A percentile compares a stretch with the other conserved stretches of the same genome.
phyloP scores from a whole-genome alignment of 257 asterid species.

The Thymus mandschuricus region DNA sequence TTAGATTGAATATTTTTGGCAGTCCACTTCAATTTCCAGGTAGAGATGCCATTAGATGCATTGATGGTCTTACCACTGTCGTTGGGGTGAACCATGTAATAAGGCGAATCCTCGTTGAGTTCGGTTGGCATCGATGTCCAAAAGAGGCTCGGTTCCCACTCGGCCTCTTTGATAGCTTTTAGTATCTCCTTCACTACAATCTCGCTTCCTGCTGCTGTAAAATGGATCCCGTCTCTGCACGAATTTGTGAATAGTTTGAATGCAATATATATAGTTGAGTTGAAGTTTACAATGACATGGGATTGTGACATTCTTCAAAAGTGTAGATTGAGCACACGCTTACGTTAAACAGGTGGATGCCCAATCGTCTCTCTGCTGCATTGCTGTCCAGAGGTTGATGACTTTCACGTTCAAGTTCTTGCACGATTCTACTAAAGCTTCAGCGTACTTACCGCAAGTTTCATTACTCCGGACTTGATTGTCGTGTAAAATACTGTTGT shows the following conservation, averaged over 20 bases:
- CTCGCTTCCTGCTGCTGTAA: constrained; percentile 55
- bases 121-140: constrained; percentile 60
- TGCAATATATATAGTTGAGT: neutral
- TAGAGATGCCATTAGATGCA: constrained; percentile 27
- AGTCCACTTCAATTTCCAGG: constrained; percentile 53
- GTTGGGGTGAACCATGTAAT: constrained; percentile 38
- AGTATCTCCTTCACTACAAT: constrained; percentile 60
- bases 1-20: constrained; percentile 33
- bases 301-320: too few species aligned
- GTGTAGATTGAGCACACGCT: constrained; percentile 24
- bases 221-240: constrained; percentile 70
- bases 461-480: constrained; percentile 60
- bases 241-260: neutral
- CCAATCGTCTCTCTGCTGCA: constrained; percentile 79
- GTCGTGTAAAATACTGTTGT: constrained; percentile 41
- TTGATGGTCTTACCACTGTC: constrained; percentile 49
- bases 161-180: constrained; percentile 54
- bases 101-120: constrained; percentile 49
- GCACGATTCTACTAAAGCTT: constrained; percentile 65
- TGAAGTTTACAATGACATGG: neutral
- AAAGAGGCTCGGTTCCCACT: constrained; percentile 66
- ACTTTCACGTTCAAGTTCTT: constrained; percentile 51
- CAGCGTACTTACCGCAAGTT: constrained; percentile 59
- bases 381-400: constrained; percentile 66
- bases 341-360: constrained; percentile 61